These are phyloP conservation scores for sorghum (Sorghum bicolor) DNA, from an alignment of 176 grass and related monocot species.

Conservation along the genomic window DNA sequence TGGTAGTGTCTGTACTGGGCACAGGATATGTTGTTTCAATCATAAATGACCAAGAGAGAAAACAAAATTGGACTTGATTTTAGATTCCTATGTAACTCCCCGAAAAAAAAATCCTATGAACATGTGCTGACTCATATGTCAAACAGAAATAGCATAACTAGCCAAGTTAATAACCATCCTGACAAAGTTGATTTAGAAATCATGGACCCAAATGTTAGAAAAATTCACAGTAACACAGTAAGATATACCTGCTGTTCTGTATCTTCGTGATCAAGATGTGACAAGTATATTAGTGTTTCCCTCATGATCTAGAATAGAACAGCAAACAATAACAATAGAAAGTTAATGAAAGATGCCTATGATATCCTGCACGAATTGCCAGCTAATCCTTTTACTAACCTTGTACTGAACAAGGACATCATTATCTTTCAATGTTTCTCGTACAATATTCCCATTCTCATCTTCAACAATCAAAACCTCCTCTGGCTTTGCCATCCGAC, in stretches of 20 bases:
- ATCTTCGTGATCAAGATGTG: conserved; percentile 72
- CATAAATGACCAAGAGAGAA: conserved; percentile 5
- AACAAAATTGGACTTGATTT: neutral
- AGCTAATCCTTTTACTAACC: conserved; percentile 30
- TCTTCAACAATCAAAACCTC: conserved; percentile 79
- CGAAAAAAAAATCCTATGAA: conserved; percentile 1
- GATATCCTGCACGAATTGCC: neutral
- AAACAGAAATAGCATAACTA: neutral
- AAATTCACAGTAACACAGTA: neutral
- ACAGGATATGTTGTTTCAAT: neutral
- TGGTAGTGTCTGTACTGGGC: neutral
- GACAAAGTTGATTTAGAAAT: neutral
- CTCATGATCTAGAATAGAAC: conserved; percentile 61
- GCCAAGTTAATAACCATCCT: neutral
- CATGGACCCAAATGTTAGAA: neutral
- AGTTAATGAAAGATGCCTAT: neutral
- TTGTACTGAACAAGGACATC: conserved; percentile 85
- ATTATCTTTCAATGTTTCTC: conserved; percentile 79
- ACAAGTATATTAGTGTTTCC: conserved; percentile 76
- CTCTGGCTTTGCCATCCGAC: conserved; percentile 77
- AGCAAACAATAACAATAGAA: neutral
- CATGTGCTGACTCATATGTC: neutral
- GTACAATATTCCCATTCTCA: conserved; percentile 77
- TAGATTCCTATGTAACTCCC: neutral
- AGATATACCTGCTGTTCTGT: conserved; percentile 67